A percentile compares a stretch with the other conserved stretches of the same genome.
Evolutionary conservation across 805 yeast species (phyloP).

Genomic region (Dipodascopsis uninucleata): DNA sequence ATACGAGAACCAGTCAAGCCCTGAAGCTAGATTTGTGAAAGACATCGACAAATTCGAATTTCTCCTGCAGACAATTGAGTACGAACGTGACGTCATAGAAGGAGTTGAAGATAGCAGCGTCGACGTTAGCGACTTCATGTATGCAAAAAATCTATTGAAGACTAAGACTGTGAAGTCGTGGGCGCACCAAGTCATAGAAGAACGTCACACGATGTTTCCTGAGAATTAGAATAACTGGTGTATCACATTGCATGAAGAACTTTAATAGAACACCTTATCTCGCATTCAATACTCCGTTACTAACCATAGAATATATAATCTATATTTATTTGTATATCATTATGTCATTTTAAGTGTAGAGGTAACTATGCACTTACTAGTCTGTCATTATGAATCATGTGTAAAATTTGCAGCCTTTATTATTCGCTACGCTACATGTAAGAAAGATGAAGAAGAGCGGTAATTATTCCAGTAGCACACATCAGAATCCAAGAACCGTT

Average conservation of each 20-base stretch:
- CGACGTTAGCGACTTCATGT: conserved; percentile 68
- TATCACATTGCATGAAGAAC: background rate
- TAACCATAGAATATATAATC: no score
- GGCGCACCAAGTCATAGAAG: conserved; percentile 55
- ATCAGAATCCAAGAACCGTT: no score
- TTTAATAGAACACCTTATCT: conserved; percentile 1
- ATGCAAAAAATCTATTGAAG: conserved; percentile 59
- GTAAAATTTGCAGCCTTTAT: no score
- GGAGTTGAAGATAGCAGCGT: conserved; percentile 35
- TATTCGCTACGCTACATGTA: no score
- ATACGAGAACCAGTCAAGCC: conserved; percentile 76
- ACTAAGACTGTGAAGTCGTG: conserved; percentile 38
- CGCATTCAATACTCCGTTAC: no score
- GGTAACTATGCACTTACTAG: no score
- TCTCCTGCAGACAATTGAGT: conserved; percentile 54
- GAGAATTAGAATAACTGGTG: conserved; percentile 9
- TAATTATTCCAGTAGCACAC: no score
- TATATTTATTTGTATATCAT: no score
- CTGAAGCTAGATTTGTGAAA: conserved; percentile 86
- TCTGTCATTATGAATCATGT: no score
- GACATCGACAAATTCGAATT: conserved; percentile 91
- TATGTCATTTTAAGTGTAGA: no score
- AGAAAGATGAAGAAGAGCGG: no score
- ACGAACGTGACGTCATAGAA: conserved; percentile 63
- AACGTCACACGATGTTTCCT: conserved; percentile 45